Conservation (phyloP, 2,329 filamentous ascomycete genomes). For the Arthrobotrys conoides region DNA sequence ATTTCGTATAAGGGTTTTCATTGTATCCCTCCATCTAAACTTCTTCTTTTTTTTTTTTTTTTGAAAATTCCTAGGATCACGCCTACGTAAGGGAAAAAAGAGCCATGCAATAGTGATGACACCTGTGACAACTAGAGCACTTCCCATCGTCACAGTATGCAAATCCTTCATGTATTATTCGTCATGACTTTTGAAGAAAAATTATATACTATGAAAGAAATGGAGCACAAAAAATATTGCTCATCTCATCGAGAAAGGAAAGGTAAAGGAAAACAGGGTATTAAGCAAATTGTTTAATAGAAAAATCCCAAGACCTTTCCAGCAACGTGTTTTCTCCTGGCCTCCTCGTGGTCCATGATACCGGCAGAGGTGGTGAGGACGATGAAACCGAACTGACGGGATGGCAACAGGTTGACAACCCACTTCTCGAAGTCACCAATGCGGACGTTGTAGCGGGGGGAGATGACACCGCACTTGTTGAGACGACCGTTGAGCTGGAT, state of each 20-base stretch:
- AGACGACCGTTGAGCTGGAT: slow-evolving; percentile 96
- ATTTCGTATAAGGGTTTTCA: neutral
- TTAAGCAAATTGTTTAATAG: slow-evolving; percentile 53
- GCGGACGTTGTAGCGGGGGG: slow-evolving; percentile 98
- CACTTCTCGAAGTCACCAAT: slow-evolving; percentile 99
- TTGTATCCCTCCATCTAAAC: too few relatives aligned
- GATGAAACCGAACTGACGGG: slow-evolving; percentile 99
- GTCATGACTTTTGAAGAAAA: slow-evolving; percentile 54
- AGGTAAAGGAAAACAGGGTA: slow-evolving; percentile 38
- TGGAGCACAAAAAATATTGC: slow-evolving; percentile 6
- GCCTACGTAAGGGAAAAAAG: slow-evolving; percentile 11
- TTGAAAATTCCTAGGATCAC: neutral
- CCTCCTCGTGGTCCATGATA: slow-evolving; percentile 99
- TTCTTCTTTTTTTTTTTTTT: too few relatives aligned
- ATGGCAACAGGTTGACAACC: slow-evolving; percentile 98
- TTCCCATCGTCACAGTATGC: slow-evolving; percentile 59
- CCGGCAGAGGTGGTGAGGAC: slow-evolving; percentile 98
- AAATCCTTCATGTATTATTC: slow-evolving; percentile 52
- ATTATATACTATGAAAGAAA: slow-evolving; percentile 59
- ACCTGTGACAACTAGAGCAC: slow-evolving; percentile 60
- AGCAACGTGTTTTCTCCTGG: slow-evolving; percentile 96
- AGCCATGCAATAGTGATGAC: slow-evolving; percentile 36
- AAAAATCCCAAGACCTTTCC: slow-evolving; percentile 97
- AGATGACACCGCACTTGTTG: slow-evolving; percentile 79
- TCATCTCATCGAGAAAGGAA: slow-evolving; percentile 13